These are phyloP conservation scores for Saitoella complicata DNA, from an alignment of 805 yeast genomes.

Conservation along the genomic window DNA sequence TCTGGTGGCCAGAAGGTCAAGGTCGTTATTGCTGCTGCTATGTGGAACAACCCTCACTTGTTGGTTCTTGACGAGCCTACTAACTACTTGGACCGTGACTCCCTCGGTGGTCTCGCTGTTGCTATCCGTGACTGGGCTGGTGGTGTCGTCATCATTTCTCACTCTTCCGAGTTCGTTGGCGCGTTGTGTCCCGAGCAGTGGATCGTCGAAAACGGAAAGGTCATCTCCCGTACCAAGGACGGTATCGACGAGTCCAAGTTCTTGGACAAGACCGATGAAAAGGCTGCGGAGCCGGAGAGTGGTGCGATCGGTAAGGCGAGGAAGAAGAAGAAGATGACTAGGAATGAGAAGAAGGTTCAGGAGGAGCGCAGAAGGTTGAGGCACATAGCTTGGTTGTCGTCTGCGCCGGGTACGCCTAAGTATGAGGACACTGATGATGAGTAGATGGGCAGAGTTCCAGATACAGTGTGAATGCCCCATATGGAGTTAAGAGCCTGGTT, in stretches of 20 bases:
- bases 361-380: constrained; percentile 89
- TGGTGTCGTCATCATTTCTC: constrained; percentile 97
- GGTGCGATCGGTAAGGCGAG: constrained; percentile 28
- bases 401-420: constrained; percentile 96
- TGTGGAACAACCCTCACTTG: constrained; percentile 98
- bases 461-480: too few species aligned
- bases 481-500: too few species aligned
- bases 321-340: constrained; percentile 91
- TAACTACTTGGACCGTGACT: constrained; percentile 93
- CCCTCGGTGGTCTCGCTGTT: constrained; percentile 90
- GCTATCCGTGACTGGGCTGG: constrained; percentile 98
- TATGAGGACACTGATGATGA: constrained; percentile 91
- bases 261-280: constrained; percentile 48
- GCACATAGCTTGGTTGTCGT: constrained; percentile 82
- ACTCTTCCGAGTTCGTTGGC: constrained; percentile 90
- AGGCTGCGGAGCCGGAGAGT: constrained; percentile 19
- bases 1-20: constrained; percentile 98
- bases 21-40: constrained; percentile 98
- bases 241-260: constrained; percentile 64
- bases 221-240: constrained; percentile 68
- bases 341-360: constrained; percentile 85
- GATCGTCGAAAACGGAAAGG: constrained; percentile 84
- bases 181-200: constrained; percentile 98
- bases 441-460: constrained; percentile 22
- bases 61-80: constrained; percentile 96